These are phyloP conservation scores for Talaromyces sp. DNA, from an alignment of 2,329 filamentous ascomycete genomes.

Conservation along the genomic window DNA sequence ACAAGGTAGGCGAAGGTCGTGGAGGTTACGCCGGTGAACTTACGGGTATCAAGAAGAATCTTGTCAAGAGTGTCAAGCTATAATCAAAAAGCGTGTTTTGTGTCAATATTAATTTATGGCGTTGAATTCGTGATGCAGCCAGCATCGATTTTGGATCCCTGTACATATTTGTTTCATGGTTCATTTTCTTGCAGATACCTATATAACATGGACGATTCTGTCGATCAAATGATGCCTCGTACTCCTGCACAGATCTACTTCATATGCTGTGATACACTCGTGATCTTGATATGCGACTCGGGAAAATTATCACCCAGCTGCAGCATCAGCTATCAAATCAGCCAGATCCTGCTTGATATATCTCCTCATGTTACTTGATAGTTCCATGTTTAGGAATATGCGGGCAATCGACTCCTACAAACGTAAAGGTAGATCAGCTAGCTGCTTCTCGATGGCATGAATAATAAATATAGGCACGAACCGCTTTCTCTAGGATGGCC, in stretches of 20 bases:
- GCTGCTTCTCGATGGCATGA: background rate
- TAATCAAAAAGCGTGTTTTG: constrained; percentile 40
- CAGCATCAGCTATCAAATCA: background rate
- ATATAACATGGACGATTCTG: background rate
- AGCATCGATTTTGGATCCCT: background rate
- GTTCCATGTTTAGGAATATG: constrained; percentile 51
- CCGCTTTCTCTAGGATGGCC: constrained; percentile 64
- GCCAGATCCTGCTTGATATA: constrained; percentile 4
- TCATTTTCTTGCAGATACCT: background rate
- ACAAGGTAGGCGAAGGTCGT: constrained; percentile 77
- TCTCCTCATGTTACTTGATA: constrained; percentile 22
- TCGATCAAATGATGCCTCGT: background rate
- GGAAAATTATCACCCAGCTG: background rate
- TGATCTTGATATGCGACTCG: background rate
- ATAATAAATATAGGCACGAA: constrained; percentile 30
- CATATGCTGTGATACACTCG: background rate
- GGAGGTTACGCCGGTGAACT: constrained; percentile 87
- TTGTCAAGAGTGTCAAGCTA: constrained; percentile 92
- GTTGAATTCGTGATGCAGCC: background rate
- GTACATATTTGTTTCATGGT: constrained; percentile 10
- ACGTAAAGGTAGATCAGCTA: background rate
- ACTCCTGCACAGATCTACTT: too few relatives aligned
- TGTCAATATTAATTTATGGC: background rate
- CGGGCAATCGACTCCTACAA: constrained; percentile 54
- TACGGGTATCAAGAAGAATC: constrained; percentile 89